Conservation (phyloP, 768 basidiomycete genomes). For the Mycena rebaudengoi region DNA sequence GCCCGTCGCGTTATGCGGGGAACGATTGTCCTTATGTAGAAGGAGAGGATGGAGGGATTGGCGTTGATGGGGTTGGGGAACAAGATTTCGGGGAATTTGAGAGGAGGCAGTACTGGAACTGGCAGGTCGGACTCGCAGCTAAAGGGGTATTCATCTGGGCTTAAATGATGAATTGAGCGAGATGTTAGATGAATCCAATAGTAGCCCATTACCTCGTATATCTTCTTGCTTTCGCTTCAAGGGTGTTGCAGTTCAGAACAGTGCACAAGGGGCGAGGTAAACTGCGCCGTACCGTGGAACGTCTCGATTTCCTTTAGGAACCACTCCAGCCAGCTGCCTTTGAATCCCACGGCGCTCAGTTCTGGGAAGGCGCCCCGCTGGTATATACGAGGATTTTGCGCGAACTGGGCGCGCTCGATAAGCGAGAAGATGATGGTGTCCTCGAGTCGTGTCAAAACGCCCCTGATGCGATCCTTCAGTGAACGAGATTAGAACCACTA, state of each 20-base stretch:
- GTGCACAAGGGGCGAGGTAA: background rate
- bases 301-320: conserved; percentile 94
- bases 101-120: conserved; percentile 76
- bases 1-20: conserved; percentile 86
- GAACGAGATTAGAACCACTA: too few species aligned
- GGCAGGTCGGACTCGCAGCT: conserved; percentile 84
- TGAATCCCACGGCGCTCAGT: conserved; percentile 74
- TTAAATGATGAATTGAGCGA: conserved; percentile 38
- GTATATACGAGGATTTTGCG: conserved; percentile 92
- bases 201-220: conserved; percentile 78
- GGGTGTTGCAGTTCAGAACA: background rate
- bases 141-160: conserved; percentile 99
- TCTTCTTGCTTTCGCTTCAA: conserved; percentile 88
- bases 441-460: conserved; percentile 88
- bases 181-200: background rate
- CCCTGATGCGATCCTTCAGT: conserved; percentile 89
- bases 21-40: conserved; percentile 89
- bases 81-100: conserved; percentile 80
- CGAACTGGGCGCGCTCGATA: conserved; percentile 97
- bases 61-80: conserved; percentile 84
- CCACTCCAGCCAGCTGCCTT: conserved; percentile 97
- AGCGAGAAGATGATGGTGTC: conserved; percentile 99
- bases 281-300: conserved; percentile 81
- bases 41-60: conserved; percentile 85
- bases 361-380: conserved; percentile 81